These are phyloP conservation scores for Wickerhamiella australiensis DNA, from an alignment of 805 yeast species.

Conservation along the genomic window DNA sequence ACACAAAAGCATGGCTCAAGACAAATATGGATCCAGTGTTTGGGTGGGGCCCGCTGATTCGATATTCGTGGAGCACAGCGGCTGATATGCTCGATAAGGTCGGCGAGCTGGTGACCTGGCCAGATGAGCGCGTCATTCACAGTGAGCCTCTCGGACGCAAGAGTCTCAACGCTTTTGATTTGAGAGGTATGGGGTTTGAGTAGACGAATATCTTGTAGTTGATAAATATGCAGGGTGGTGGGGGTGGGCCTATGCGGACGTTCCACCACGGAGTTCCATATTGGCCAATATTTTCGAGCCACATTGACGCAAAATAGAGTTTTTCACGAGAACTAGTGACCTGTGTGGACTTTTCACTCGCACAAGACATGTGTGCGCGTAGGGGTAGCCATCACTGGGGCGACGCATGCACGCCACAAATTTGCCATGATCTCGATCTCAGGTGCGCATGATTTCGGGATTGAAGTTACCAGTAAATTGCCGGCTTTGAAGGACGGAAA, in stretches of 20 bases:
- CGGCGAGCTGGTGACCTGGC: slow-evolving; percentile 52
- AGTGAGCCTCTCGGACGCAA: neutral
- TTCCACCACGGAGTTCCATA: too few relatives aligned
- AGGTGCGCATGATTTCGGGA: neutral
- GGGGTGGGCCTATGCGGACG: neutral
- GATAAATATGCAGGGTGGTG: neutral
- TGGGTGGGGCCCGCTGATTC: slow-evolving; percentile 70
- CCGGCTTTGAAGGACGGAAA: neutral
- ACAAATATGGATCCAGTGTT: slow-evolving; percentile 52
- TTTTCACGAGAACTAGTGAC: too few relatives aligned
- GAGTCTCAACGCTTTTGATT: neutral
- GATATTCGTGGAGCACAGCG: slow-evolving; percentile 94
- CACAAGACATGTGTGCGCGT: neutral
- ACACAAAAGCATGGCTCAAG: slow-evolving; percentile 66
- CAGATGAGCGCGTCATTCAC: slow-evolving; percentile 29
- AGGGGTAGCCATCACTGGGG: neutral
- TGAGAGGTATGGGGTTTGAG: neutral
- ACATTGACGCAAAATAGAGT: too few relatives aligned
- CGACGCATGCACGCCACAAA: slow-evolving; percentile 6
- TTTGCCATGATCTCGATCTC: slow-evolving; percentile 8
- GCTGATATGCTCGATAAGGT: slow-evolving; percentile 51
- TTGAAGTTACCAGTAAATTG: neutral
- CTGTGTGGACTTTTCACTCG: neutral
- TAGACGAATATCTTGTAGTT: neutral
- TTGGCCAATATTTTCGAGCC: too few relatives aligned